Base-by-base conservation (phyloP, 2,329 filamentous ascomycete genomes). In the Apiospora sp. region DNA sequence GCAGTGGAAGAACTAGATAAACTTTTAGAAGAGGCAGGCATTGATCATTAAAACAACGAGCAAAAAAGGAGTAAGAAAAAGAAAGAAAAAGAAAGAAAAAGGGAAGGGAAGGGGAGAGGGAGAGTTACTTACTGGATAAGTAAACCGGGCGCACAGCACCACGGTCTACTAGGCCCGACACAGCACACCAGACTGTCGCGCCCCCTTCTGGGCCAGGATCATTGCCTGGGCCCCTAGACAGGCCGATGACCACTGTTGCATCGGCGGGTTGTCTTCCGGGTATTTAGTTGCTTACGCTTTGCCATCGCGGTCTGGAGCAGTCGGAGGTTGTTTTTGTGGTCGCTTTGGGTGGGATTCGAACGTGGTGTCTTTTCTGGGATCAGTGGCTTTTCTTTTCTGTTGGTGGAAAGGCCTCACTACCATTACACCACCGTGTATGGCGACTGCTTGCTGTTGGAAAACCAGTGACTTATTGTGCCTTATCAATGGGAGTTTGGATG, bases 251-350 rank as follows among this genome's bases (percentile, higher is more conserved):
- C 58, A 64, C 58, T 64, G 58, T 64, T 4, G 34, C 58, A 64
- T 61, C 58, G 58, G 30, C 58, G 34, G 54, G 19, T 34, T 64
- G 58, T 41, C 58, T 64, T 64, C 58, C 58, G 58, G 58, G 58
- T 64, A 64, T 64, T 64, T 64, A 37, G 58, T 64, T 64, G 58
- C 41, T 64, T 64, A 64, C 58, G 30, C 34, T 64, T 64, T 64
- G 8, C 58, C 58, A 64, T 64, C 58, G 14, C 58, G 58, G 58
- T 64, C 58, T 41, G 58, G 58, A 64, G 58, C 34, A 64, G 58
- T 64, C 58, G 58, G 58, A 64, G 58, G 58, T 3, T n/a, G 14
- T 41, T 41, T n/a, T 41, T 8, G 4, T 64, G 5, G 30, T 64
- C n/a, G 34, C 58, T 41, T 41, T 64, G 19, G 19, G 30, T 64